Evolutionary conservation across 2,329 filamentous ascomycete species (phyloP).

Genomic region (Aspergillus ustus): DNA sequence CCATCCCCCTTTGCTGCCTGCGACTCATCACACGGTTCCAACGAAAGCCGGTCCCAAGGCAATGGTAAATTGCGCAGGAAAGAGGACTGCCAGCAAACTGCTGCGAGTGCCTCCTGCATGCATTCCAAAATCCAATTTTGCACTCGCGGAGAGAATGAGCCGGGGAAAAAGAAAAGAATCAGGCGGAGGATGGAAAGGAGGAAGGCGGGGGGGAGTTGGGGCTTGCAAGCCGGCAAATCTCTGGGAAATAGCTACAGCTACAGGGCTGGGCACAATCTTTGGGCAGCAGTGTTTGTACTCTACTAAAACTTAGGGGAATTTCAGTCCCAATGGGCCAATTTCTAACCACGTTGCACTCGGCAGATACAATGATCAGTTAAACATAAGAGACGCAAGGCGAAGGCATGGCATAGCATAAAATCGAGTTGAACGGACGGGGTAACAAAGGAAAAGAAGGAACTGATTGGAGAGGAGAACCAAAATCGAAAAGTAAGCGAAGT

Average conservation of each 20-base stretch:
- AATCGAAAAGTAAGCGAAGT: background rate
- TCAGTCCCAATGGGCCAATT: slow-evolving; percentile 5
- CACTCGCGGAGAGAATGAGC: background rate
- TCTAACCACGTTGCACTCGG: slow-evolving; percentile 7
- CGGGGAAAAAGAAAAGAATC: background rate
- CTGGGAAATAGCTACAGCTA: background rate
- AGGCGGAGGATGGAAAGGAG: background rate
- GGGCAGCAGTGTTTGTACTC: background rate
- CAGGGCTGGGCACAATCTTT: background rate
- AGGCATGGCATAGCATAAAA: background rate
- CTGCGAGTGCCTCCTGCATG: slow-evolving; percentile 3
- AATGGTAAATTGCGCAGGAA: background rate
- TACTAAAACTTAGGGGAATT: background rate
- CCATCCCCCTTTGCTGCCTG: background rate
- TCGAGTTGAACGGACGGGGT: background rate
- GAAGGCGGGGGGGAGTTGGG: background rate
- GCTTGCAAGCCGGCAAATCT: background rate
- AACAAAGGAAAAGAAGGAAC: background rate
- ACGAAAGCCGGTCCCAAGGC: background rate
- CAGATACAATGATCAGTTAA: background rate
- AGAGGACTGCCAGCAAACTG: background rate
- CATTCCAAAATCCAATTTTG: background rate
- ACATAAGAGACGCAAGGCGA: background rate
- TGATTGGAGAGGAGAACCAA: background rate
- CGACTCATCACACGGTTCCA: background rate